Percentiles rank a stretch among this genome's conserved stretches.
Conservation (phyloP, 2,329 filamentous ascomycete species). For the Sporothrix mexicana region DNA sequence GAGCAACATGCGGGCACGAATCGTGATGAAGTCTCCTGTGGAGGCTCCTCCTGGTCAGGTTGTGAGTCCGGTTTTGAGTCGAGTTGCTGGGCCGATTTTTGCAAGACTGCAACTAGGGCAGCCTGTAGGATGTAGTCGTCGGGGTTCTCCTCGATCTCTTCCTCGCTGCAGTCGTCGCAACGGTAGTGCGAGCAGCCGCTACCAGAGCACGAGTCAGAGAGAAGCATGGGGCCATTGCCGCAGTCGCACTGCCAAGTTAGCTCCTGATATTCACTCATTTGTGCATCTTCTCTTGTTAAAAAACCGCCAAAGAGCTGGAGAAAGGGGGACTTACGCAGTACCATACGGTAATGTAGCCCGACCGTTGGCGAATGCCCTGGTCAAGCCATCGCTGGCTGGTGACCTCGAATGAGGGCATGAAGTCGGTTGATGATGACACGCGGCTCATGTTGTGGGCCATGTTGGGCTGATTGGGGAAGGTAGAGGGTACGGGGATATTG, state of each 20-base stretch:
- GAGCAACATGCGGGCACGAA: too few relatives aligned
- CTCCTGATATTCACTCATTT: too few relatives aligned
- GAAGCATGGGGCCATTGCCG: constrained; percentile 10
- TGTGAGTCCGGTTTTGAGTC: not conserved
- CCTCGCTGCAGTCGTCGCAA: not conserved
- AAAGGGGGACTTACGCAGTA: not conserved
- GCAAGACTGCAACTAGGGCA: not conserved
- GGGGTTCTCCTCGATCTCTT: constrained; percentile 16
- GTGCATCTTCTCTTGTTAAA: too few relatives aligned
- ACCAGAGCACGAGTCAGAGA: constrained; percentile 3
- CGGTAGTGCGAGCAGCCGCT: constrained; percentile 1
- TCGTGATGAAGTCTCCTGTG: too few relatives aligned
- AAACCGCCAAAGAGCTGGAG: not conserved
- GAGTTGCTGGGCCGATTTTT: not conserved
- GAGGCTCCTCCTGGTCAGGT: too few relatives aligned
- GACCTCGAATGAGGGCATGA: not conserved
- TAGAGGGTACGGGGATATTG: not conserved
- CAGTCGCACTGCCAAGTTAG: not conserved
- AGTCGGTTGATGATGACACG: not conserved
- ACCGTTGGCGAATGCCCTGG: not conserved
- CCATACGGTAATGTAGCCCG: constrained; percentile 10
- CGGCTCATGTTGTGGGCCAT: constrained; percentile 23
- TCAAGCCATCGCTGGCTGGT: not conserved
- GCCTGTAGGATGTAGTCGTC: constrained; percentile 22
- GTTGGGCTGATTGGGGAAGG: not conserved